Evolutionary conservation across 129 eudicot species (phyloP).

Genomic region (Artemisia annua): DNA sequence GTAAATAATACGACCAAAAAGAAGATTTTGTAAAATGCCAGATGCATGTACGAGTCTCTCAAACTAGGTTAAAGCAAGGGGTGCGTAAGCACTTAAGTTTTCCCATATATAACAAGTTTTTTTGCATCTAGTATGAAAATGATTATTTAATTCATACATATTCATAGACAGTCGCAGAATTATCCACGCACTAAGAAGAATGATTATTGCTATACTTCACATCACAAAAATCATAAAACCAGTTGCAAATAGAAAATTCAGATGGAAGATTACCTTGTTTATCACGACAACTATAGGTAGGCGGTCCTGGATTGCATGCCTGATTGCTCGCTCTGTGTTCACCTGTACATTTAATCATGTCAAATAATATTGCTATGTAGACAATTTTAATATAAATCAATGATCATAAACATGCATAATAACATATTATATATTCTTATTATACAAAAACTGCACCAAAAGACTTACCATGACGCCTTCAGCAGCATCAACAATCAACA

Average conservation of each 20-base stretch:
- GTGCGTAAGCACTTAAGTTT: not conserved
- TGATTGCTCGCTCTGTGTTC: conserved; percentile 96
- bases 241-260: not conserved
- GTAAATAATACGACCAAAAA: not conserved
- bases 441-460: not conserved
- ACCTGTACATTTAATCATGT: conserved; percentile 48
- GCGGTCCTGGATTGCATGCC: conserved; percentile 96
- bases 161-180: not conserved
- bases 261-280: conserved; percentile 65
- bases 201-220: not conserved
- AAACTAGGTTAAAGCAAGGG: not conserved
- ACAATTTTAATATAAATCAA: not conserved
- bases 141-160: not conserved
- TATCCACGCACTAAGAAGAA: not conserved
- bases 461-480: conserved; percentile 94
- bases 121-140: not conserved
- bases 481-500: conserved; percentile 94
- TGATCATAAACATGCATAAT: not conserved
- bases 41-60: not conserved
- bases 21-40: not conserved
- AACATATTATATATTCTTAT: not conserved
- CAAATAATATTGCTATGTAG: not conserved
- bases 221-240: not conserved
- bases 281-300: conserved; percentile 92
- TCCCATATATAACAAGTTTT: not conserved